These are phyloP conservation scores for Fusarium euwallaceae DNA, from an alignment of 2,329 filamentous ascomycete genomes.

Conservation along the genomic window DNA sequence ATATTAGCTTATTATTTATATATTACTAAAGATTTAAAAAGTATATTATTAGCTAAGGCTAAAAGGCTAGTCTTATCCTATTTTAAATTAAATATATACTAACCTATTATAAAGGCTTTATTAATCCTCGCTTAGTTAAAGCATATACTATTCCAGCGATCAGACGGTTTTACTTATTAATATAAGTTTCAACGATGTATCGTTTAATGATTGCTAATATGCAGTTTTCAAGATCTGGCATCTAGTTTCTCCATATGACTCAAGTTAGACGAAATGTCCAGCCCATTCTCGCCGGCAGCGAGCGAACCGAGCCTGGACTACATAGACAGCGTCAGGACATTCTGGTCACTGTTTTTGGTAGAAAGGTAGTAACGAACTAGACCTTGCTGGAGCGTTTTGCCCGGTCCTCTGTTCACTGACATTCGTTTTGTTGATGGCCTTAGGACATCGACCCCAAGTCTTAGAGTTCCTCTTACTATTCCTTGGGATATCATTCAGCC, in stretches of 20 bases:
- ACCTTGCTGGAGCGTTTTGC: background rate
- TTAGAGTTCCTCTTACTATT: background rate
- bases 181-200: background rate
- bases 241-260: background rate
- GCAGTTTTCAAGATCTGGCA: background rate
- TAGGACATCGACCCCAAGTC: background rate
- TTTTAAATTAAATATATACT: background rate
- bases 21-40: too few relatives aligned
- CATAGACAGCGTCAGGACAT: background rate
- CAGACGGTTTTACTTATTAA: background rate
- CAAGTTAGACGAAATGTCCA: background rate
- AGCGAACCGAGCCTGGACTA: background rate
- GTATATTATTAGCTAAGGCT: too few relatives aligned
- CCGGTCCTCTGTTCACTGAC: background rate
- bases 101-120: background rate
- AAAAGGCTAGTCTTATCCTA: too few relatives aligned
- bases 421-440: background rate
- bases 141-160: background rate
- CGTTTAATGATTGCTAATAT: background rate
- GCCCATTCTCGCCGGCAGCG: background rate
- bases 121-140: background rate
- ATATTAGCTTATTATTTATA: too few relatives aligned
- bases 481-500: background rate
- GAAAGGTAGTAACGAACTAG: background rate
- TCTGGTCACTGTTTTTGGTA: background rate